Base-by-base conservation (phyloP, 192 early-diverging fungal genomes). In the Chytriomyces hyalinus region DNA sequence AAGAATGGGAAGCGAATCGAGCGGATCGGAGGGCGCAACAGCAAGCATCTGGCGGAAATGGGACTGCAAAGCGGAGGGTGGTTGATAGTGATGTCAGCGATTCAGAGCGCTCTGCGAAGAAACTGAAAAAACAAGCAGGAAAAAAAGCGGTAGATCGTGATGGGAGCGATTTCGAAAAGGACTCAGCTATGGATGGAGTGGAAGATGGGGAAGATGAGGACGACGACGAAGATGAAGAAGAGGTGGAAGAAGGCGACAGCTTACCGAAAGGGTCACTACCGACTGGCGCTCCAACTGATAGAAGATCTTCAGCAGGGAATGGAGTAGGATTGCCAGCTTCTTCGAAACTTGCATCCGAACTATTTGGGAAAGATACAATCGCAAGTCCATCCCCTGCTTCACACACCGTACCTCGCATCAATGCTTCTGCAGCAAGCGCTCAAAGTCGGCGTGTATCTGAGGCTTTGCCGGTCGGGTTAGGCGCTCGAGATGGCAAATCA, bases 11-110 rank as follows among this genome's bases (percentile, higher is more conserved):
- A 26, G 57, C 49, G 7, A 26, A 8, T 36, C 36, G 36, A 4
- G 57, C 17, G 26, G 57, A 59, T 48, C 63, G 20, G 63, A 65
- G 36, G 24, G 11, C 26, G 2, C 26, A 71, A 50, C 10, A 53
- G 17, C 47, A 57, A 71, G 26, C 49, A 11, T 59, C 49, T 43
- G 15, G 13, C 15, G 20, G 26, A 22, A 17, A 17, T 22, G 20
- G 9, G 26, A 26, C 7, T 50, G 48, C 22, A 9, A 71, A 71
- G 36, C 15, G 66, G 11, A 20, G 57, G 20, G 69, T 60, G 4
- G 24, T 59, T 5, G 69, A 60, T 60, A 49, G 44, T 71, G 69
- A 71, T 26, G 57, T 11, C 43, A 71, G 69, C n/a, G 69, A 71
- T 59, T 20, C 50, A 8, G 69, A 60, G 8, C 20, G 24, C 10